Base-by-base conservation (phyloP, 768 basidiomycete species). In the Tulasnella sp. region DNA sequence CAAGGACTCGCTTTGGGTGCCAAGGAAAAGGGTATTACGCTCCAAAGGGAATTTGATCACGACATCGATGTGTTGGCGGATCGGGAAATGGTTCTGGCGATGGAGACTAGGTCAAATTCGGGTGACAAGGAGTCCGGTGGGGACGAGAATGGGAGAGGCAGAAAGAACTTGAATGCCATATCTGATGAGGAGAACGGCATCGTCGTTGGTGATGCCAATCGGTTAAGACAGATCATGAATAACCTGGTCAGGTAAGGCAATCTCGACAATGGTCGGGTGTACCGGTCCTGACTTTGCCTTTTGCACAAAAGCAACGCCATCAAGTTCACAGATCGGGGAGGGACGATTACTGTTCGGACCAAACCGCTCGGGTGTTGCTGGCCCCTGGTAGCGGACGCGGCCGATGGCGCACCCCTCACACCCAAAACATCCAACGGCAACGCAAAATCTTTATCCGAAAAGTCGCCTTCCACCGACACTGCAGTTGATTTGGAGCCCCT, bases 151-250 rank as follows among this genome's bases (percentile, higher is more conserved):
- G 42, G 13, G 35, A 35, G 35, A 35, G 35, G 35, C 35, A 5
- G 35, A 35, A 35, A 2, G 35, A 35, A 35, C 35, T 2, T 5
- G 35, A 35, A 35, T 35, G 5, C 5, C 9, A 1, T 42, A 10
- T 42, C 42, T 15, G 70, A 81, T 11, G 80, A 81, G 11, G 82
- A 81, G 5, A 23, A 0, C 37, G 83, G 81, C 0, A 29, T 79
- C 7, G 79, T 83, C 13, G 77, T 83, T 71, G 83, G 83, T 32
- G 83, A 84, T 73, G 83, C 83, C 79, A 82, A 84, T 79, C 82
- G 83, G 1, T 67, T 84, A 29, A 77, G 81, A 5, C 83, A 79
- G 77, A 57, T 79, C 46, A 23, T 75, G 70, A 78, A 42, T 26
- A 78, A 75, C 39, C 51, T 78, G 46, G 69, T 74, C 7, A 71